These are phyloP conservation scores for Heteromeles arbutifolia DNA, from an alignment of 306 rosid species.

Conservation along the genomic window DNA sequence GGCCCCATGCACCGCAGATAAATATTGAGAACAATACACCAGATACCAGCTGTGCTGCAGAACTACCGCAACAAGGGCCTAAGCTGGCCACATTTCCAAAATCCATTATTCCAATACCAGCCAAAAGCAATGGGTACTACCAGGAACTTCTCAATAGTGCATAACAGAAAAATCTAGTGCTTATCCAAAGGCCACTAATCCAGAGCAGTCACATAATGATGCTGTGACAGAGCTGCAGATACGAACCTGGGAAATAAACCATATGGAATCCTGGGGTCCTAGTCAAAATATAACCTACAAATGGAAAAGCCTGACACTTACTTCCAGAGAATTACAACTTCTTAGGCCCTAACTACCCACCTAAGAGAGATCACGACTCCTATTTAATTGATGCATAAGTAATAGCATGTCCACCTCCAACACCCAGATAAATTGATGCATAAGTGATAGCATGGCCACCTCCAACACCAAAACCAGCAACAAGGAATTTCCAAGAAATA, in stretches of 20 bases:
- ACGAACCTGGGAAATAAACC: neutral
- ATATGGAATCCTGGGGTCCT: neutral
- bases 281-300: neutral
- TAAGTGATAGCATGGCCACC: neutral
- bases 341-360: conserved; percentile 6
- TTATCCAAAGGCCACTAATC: neutral
- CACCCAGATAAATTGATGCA: conserved; percentile 1
- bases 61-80: neutral
- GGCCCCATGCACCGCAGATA: neutral
- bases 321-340: conserved; percentile 21
- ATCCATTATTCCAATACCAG: neutral
- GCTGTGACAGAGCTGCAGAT: neutral
- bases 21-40: neutral
- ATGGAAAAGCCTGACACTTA: conserved; percentile 19
- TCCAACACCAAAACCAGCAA: conserved; percentile 7
- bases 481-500: conserved; percentile 2
- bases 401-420: neutral
- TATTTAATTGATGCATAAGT: neutral
- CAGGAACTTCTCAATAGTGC: neutral
- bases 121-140: neutral
- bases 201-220: neutral
- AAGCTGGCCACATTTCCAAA: neutral
- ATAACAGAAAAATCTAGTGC: neutral
- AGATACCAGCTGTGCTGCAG: neutral
- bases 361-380: neutral